Conservation (phyloP, 768 basidiomycete genomes). For the Kwoniella sp. region DNA sequence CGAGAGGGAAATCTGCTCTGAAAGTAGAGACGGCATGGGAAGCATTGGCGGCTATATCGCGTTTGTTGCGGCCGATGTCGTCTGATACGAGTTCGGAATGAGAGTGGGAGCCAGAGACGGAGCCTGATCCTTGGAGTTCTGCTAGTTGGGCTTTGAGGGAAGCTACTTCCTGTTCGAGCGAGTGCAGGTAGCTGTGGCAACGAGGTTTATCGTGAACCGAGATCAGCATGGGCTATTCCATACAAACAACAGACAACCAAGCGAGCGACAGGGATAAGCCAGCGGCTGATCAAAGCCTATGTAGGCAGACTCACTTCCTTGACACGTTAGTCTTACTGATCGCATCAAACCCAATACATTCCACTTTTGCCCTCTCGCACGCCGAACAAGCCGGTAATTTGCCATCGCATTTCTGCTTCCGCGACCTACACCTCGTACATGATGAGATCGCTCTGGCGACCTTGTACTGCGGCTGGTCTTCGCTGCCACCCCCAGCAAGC, state of each 20-base stretch:
- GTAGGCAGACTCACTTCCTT: constrained; percentile 47
- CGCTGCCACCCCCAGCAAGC: not conserved
- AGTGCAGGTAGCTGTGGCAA: constrained; percentile 53
- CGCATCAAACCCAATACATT: constrained; percentile 58
- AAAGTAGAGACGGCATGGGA: constrained; percentile 25
- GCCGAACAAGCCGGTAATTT: constrained; percentile 56
- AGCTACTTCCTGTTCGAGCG: constrained; percentile 56
- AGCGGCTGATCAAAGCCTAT: too few species aligned
- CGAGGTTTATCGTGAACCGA: too few species aligned
- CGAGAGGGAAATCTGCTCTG: constrained; percentile 31
- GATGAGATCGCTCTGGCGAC: constrained; percentile 56
- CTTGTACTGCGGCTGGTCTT: constrained; percentile 40
- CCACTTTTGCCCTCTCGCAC: constrained; percentile 56
- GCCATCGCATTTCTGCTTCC: constrained; percentile 57
- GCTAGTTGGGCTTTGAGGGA: constrained; percentile 53
- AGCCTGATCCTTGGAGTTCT: constrained; percentile 19
- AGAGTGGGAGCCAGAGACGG: constrained; percentile 8
- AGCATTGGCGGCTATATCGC: constrained; percentile 32
- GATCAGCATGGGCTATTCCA: too few species aligned
- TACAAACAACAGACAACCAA: too few species aligned
- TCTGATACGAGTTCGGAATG: not conserved
- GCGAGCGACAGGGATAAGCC: too few species aligned
- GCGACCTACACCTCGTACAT: constrained; percentile 55
- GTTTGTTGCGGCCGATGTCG: constrained; percentile 22
- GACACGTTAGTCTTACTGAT: constrained; percentile 57